These are phyloP conservation scores for Kockiozyma suomiensis DNA, from an alignment of 805 yeast genomes.

Conservation along the genomic window DNA sequence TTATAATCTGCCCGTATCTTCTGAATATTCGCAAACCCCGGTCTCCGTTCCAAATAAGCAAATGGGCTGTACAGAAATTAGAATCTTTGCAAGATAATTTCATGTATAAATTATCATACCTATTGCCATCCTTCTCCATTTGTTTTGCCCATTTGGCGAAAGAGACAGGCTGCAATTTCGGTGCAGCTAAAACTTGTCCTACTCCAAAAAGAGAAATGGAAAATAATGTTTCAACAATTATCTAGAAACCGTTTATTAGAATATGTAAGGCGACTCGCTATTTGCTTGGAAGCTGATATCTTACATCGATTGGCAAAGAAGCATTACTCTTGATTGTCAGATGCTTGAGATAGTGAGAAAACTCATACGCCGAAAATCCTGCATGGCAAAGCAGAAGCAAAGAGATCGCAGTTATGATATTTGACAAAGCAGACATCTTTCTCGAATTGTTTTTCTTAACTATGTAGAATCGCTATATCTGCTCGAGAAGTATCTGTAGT, in stretches of 20 bases:
- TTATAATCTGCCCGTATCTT: conserved; percentile 3
- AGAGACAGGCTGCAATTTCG: conserved; percentile 21
- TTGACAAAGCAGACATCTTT: conserved; percentile 20
- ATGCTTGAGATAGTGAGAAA: conserved; percentile 32
- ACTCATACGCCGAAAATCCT: conserved; percentile 34
- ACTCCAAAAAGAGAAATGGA: conserved; percentile 23
- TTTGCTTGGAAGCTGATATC: too few species aligned
- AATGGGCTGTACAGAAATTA: conserved; percentile 20
- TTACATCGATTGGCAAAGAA: conserved; percentile 29
- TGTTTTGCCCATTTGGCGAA: conserved; percentile 31
- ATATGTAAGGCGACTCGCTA: too few species aligned
- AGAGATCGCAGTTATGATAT: conserved; percentile 12
- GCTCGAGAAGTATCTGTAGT: too few species aligned
- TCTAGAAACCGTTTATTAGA: too few species aligned
- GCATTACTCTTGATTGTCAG: conserved; percentile 12
- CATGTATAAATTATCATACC: conserved; percentile 3
- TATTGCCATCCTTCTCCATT: conserved; percentile 21
- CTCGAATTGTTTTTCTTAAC: too few species aligned
- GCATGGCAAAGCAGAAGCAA: conserved; percentile 28
- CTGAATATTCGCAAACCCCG: conserved; percentile 19
- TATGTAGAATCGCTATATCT: too few species aligned
- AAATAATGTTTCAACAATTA: conserved; percentile 26
- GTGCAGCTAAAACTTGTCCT: conserved; percentile 24
- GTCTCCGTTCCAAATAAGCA: conserved; percentile 24
- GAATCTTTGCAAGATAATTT: background rate